Conservation (phyloP, 2,329 filamentous ascomycete species). For the Fusarium guadeloupense region DNA sequence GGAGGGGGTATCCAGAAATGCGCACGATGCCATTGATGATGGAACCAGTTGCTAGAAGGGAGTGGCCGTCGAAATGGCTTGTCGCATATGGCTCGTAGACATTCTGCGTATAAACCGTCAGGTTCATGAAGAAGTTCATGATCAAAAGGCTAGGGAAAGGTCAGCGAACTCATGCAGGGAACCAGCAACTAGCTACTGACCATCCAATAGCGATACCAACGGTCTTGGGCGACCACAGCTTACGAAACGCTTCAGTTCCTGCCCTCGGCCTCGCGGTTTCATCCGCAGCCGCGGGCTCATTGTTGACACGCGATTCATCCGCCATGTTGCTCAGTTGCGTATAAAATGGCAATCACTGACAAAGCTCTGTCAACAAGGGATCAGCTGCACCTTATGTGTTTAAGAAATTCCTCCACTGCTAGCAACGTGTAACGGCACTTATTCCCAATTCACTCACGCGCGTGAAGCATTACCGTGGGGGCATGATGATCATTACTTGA, state of each 20-base stretch:
- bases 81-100: constrained; percentile 34
- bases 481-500: constrained; percentile 21
- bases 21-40: constrained; percentile 31
- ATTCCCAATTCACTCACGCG: constrained; percentile 16
- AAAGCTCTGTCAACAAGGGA: not conserved
- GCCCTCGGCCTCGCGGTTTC: not conserved
- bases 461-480: not conserved
- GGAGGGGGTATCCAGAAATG: constrained; percentile 22
- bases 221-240: constrained; percentile 16
- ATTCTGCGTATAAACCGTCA: constrained; percentile 32
- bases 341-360: no score
- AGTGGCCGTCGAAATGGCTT: constrained; percentile 30
- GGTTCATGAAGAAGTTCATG: constrained; percentile 37
- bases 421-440: not conserved
- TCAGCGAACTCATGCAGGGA: not conserved
- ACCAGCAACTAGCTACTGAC: not conserved
- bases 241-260: constrained; percentile 24
- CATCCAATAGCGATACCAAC: constrained; percentile 24
- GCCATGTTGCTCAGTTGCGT: constrained; percentile 4
- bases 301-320: not conserved
- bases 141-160: constrained; percentile 5
- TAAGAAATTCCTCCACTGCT: not conserved
- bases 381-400: not conserved
- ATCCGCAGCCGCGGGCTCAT: not conserved
- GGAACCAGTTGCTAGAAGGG: constrained; percentile 14